These are phyloP conservation scores for Penstemon eatonii DNA, from an alignment of 257 asterid species.

Conservation along the genomic window DNA sequence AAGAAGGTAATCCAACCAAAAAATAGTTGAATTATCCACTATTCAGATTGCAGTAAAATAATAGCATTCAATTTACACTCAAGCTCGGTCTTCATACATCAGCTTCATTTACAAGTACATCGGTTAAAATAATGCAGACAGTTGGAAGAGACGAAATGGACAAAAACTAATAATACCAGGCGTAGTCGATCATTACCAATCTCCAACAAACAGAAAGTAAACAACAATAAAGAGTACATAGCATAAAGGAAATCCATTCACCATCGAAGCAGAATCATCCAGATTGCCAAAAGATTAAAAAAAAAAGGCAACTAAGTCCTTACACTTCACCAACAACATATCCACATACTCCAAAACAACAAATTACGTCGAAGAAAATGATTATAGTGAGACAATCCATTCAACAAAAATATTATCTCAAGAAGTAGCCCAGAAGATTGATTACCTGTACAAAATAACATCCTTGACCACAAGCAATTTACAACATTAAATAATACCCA, in stretches of 20 bases:
- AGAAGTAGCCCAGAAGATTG: conserved; percentile 2
- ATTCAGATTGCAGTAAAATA: too few relatives aligned
- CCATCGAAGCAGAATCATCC: conserved; percentile 11
- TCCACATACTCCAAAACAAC: conserved; percentile 1
- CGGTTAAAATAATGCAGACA: conserved; percentile 15
- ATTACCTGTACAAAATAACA: conserved; percentile 8
- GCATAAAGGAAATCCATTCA: conserved; percentile 28
- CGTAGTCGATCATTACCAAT: conserved; percentile 5
- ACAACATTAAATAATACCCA: neutral
- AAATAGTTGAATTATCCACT: neutral
- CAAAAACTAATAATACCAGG: neutral
- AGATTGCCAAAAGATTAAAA: neutral
- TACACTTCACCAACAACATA: conserved; percentile 6
- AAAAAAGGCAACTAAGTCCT: neutral
- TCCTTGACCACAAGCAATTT: neutral
- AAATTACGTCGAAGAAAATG: neutral
- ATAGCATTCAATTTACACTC: too few relatives aligned
- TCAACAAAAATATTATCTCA: conserved; percentile 12
- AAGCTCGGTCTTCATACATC: conserved; percentile 7
- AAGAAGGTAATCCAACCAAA: neutral
- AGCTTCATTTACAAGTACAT: neutral
- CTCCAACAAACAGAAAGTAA: conserved; percentile 11
- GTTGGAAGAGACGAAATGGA: neutral
- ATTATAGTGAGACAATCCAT: conserved; percentile 7
- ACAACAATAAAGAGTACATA: neutral